These are phyloP conservation scores for Penicillium ochrochloron DNA, from an alignment of 495 filamentous ascomycete species.

Conservation along the genomic window DNA sequence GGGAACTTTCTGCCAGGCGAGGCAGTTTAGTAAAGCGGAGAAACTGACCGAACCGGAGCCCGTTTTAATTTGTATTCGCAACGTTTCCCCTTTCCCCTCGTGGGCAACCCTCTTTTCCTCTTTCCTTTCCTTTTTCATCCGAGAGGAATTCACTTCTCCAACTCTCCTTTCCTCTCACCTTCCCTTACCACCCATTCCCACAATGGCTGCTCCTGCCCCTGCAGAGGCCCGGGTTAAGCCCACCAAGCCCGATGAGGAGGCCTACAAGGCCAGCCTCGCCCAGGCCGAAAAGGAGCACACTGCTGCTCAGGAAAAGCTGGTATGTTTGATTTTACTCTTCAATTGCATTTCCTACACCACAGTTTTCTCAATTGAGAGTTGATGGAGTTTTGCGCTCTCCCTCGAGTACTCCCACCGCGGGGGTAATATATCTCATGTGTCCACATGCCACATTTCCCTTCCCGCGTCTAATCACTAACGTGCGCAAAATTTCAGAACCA, in stretches of 20 bases:
- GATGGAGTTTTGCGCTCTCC: background rate
- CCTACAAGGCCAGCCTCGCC: conserved; percentile 66
- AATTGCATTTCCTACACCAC: background rate
- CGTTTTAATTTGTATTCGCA: conserved; percentile 28
- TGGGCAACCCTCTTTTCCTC: conserved; percentile 13
- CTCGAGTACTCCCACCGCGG: background rate
- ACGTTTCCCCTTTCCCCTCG: conserved; percentile 34
- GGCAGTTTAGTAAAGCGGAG: conserved; percentile 33
- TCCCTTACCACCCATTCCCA: conserved; percentile 18
- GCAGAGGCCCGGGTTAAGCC: conserved; percentile 54
- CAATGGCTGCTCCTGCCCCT: conserved; percentile 46
- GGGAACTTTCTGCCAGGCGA: conserved; percentile 40
- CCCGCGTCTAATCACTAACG: conserved; percentile 12
- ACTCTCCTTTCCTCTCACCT: conserved; percentile 18
- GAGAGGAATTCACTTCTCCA: background rate
- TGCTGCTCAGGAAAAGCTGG: conserved; percentile 72
- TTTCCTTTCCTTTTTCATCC: conserved; percentile 20
- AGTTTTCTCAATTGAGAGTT: background rate
- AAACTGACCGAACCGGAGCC: conserved; percentile 35
- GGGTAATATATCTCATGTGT: background rate
- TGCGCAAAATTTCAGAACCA: conserved; percentile 62
- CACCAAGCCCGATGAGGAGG: conserved; percentile 59
- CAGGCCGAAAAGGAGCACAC: conserved; percentile 83
- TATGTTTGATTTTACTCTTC: conserved; percentile 52
- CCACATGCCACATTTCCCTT: conserved; percentile 9